These are phyloP conservation scores for Ogataea glucozyma DNA, from an alignment of 805 yeast genomes.

Conservation along the genomic window DNA sequence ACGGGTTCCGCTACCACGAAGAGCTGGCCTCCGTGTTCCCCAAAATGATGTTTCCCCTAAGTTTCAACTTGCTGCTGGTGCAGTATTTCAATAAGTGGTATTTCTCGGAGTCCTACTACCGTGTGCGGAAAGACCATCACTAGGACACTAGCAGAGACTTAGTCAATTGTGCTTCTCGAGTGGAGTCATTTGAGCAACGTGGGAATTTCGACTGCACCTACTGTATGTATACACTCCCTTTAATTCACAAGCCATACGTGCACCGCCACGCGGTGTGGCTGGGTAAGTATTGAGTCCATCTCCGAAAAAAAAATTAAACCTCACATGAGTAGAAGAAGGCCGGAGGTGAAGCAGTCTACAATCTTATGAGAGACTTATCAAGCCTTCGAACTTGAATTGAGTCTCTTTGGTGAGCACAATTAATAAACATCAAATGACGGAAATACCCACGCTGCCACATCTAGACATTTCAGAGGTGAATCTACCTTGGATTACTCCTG, in stretches of 20 bases:
- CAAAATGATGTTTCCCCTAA: slow-evolving; percentile 20
- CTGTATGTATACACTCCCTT: too few species aligned
- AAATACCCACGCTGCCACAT: not conserved
- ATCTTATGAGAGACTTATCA: too few species aligned
- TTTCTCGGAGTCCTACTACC: slow-evolving; percentile 29
- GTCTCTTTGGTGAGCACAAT: not conserved
- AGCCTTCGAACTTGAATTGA: too few species aligned
- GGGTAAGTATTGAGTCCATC: too few species aligned
- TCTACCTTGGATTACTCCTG: slow-evolving; percentile 37
- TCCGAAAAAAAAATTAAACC: too few species aligned
- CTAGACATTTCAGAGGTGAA: slow-evolving; percentile 4
- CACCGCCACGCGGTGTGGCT: slow-evolving; percentile 4
- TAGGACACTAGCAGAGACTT: not conserved
- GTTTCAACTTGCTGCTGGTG: slow-evolving; percentile 25
- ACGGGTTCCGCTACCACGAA: slow-evolving; percentile 17
- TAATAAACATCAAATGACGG: not conserved
- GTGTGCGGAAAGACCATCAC: slow-evolving; percentile 13
- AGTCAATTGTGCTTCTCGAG: not conserved
- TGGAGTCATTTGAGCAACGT: too few species aligned
- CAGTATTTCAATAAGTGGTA: slow-evolving; percentile 29
- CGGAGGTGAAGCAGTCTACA: too few species aligned
- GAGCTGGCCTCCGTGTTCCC: slow-evolving; percentile 21
- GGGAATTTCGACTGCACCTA: too few species aligned
- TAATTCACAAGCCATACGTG: slow-evolving; percentile 1
- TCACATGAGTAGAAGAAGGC: too few species aligned